phyloP scores from a whole-genome alignment of 139 green algal genomes.

The Diplosphaera chodatii region DNA sequence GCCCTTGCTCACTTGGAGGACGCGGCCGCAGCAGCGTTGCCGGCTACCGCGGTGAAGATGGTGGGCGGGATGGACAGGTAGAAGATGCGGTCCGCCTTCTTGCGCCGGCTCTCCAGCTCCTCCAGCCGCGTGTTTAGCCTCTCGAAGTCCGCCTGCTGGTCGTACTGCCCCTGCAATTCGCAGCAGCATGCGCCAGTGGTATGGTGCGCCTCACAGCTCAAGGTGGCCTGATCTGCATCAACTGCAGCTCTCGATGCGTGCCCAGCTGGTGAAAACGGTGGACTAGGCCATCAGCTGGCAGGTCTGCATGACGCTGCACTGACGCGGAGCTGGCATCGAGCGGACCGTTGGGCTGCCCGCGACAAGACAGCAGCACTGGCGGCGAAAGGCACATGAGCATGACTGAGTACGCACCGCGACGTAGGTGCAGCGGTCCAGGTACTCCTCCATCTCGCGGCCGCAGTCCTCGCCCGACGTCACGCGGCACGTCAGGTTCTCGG shows the following conservation, averaged over 20 bases:
- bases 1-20: slow-evolving; percentile 59
- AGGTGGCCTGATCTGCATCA: too few species aligned
- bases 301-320: too few species aligned
- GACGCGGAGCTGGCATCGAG: too few species aligned
- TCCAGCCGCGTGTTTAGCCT: slow-evolving; percentile 32
- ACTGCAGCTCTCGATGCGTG: too few species aligned
- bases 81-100: slow-evolving; percentile 84
- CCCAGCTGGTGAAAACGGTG: too few species aligned
- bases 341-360: too few species aligned
- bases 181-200: too few species aligned
- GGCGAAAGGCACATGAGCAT: too few species aligned
- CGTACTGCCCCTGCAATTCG: slow-evolving; percentile 66
- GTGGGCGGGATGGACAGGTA: slow-evolving; percentile 97
- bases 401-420: slow-evolving; percentile 45
- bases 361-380: too few species aligned
- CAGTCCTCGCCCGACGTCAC: slow-evolving; percentile 55
- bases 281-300: too few species aligned
- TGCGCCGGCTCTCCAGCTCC: neutral
- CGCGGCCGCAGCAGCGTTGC: slow-evolving; percentile 57
- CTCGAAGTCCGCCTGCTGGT: slow-evolving; percentile 58
- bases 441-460: slow-evolving; percentile 61
- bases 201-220: too few species aligned
- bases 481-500: slow-evolving; percentile 69
- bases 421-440: slow-evolving; percentile 89
- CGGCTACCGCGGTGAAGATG: slow-evolving; percentile 78